Evolutionary conservation across 352 stramenopile species (phyloP), one percentile per base, ranked within the genome.

Genomic region (Phytopythium chamaehyphon): DNA sequence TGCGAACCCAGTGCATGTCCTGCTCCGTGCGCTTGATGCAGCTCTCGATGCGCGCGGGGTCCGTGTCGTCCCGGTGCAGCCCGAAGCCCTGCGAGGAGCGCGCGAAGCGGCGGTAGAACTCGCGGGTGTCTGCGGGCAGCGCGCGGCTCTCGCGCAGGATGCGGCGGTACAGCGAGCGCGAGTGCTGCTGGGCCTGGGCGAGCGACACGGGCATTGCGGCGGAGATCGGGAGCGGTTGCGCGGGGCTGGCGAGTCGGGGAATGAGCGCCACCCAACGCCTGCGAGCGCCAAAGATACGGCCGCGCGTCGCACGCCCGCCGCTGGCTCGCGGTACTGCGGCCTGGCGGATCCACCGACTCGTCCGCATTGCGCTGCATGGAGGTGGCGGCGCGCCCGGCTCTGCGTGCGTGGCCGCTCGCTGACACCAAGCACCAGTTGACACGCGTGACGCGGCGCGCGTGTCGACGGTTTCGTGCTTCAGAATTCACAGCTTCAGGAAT

Each of bases 1-100:
- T 57, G 18, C 76, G 54, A 47, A 77, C 70, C 61, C 71, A 82
- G 54, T 82, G 64, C 26, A 77, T 68, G 42, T 78, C 71, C 18
- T 82, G 53, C 53, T 71, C 54, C 14, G 70, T 54, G 23, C 62
- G 67, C 19, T 40, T 52, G 16, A 72, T 53, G 45, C 73, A 70
- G 43, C 62, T 47, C 6, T 74, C 51, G 40, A 78, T 66, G 19
- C 62, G 59, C 35, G 59, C 57, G 5, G 66, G 59, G 26, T 82
- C 62, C 10, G 47, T 54, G 31, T 78, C 67, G 40, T 78, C 62
- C 9, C 62, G 40, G 39, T 76, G 62, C 0, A 51, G 61, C 1
- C 63, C 46, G 40, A 71, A 82, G 24, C 71, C 71, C 71, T 82
- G 24, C 39, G 53, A 51, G 18, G 67, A 80, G 43, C 73, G 57